Evolutionary conservation across 2,329 filamentous ascomycete genomes (phyloP).

Genomic region (Macroventuria anomochaeta): DNA sequence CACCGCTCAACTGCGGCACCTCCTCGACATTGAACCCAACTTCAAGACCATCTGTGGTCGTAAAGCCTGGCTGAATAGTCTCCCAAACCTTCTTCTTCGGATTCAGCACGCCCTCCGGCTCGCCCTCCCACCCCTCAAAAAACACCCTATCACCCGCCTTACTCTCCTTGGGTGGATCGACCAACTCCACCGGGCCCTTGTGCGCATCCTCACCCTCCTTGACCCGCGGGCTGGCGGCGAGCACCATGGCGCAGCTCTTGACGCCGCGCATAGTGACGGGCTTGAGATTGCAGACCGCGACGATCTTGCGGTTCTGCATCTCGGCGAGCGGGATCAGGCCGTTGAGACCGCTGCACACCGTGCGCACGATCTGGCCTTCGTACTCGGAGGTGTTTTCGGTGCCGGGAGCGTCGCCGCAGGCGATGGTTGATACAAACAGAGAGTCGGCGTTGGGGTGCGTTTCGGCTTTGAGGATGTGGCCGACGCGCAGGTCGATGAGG

Average conservation of each 20-base stretch:
- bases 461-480: constrained; percentile 94
- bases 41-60: constrained; percentile 79
- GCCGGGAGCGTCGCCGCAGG: constrained; percentile 85
- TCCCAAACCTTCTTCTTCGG: constrained; percentile 99
- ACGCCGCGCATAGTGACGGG: constrained; percentile 98
- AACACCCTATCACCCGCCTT: constrained; percentile 85
- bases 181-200: constrained; percentile 91
- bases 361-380: constrained; percentile 89
- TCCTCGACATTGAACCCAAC: constrained; percentile 84
- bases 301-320: constrained; percentile 95
- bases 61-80: constrained; percentile 94
- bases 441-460: constrained; percentile 97
- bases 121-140: constrained; percentile 93
- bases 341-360: constrained; percentile 95
- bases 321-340: constrained; percentile 90
- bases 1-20: constrained; percentile 78
- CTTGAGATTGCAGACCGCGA: constrained; percentile 97
- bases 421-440: constrained; percentile 93
- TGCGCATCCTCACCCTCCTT: constrained; percentile 83
- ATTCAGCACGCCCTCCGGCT: constrained; percentile 92
- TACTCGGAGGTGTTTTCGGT: constrained; percentile 89
- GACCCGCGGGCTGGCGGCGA: constrained; percentile 86
- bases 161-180: constrained; percentile 77
- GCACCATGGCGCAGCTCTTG: constrained; percentile 84
- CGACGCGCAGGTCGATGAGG: constrained; percentile 93